phyloP scores from a whole-genome alignment of 768 basidiomycete species.

The Leccinum aurantiacum region DNA sequence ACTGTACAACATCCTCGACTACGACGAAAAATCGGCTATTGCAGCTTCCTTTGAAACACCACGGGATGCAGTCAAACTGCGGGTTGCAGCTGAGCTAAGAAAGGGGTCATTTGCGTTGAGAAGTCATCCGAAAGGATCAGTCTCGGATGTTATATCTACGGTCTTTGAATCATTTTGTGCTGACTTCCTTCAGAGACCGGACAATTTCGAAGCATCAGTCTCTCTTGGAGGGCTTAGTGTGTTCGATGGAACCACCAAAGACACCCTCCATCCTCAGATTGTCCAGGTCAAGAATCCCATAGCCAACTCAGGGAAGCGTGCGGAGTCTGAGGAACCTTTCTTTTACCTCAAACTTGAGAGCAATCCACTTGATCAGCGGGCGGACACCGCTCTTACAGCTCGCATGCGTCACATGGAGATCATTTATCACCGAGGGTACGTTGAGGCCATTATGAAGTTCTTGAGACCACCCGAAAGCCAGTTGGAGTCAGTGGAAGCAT shows the following conservation, averaged over 20 bases:
- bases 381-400: constrained; percentile 86
- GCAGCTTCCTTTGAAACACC: constrained; percentile 68
- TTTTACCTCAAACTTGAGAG: constrained; percentile 91
- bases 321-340: constrained; percentile 55
- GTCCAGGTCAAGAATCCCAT: constrained; percentile 69
- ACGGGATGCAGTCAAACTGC: constrained; percentile 76
- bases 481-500: constrained; percentile 90
- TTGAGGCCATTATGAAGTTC: constrained; percentile 89
- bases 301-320: constrained; percentile 26
- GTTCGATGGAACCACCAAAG: constrained; percentile 84
- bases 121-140: constrained; percentile 62
- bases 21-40: constrained; percentile 82
- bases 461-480: constrained; percentile 94
- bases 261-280: constrained; percentile 85
- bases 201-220: constrained; percentile 82
- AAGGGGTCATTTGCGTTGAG: constrained; percentile 87
- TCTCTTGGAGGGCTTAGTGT: constrained; percentile 86
- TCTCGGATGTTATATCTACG: constrained; percentile 77
- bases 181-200: constrained; percentile 77
- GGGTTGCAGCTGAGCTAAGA: constrained; percentile 73
- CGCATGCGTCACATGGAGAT: constrained; percentile 96
- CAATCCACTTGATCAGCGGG: constrained; percentile 86
- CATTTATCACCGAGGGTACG: constrained; percentile 91
- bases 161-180: constrained; percentile 88
- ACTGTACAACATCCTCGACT: constrained; percentile 88